Percentiles rank a stretch among this genome's conserved stretches.
Evolutionary conservation across 2,329 filamentous ascomycete species (phyloP).

Genomic region (Fusarium begoniae): DNA sequence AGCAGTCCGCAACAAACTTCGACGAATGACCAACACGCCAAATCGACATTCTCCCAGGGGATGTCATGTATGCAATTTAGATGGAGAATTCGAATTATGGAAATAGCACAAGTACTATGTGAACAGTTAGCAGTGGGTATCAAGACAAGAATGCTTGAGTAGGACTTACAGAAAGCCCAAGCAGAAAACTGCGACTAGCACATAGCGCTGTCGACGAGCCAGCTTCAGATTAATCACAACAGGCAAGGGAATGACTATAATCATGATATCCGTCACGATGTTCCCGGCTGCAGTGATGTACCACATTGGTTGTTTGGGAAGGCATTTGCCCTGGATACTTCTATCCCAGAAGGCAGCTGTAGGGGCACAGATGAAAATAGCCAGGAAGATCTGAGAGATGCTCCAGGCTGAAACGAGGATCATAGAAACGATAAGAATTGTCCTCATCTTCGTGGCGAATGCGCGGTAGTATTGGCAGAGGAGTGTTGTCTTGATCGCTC

Average conservation of each 20-base stretch:
- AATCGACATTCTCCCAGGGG: neutral
- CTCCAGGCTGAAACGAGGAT: neutral
- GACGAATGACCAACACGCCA: neutral
- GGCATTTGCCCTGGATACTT: rapidly evolving
- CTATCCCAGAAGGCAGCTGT: neutral
- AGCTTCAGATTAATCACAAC: rapidly evolving
- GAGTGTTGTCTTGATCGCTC: neutral
- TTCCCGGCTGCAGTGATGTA: neutral
- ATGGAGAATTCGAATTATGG: neutral
- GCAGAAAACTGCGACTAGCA: neutral
- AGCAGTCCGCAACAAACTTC: neutral
- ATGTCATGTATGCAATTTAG: neutral
- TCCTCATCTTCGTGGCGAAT: neutral
- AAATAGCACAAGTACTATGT: neutral
- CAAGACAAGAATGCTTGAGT: too few species aligned
- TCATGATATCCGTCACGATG: neutral
- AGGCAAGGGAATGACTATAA: neutral
- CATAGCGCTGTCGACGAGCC: neutral
- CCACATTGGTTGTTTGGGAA: neutral
- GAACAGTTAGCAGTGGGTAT: rapidly evolving
- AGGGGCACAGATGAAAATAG: neutral
- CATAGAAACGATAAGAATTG: rapidly evolving
- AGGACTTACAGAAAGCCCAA: neutral
- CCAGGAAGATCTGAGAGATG: neutral
- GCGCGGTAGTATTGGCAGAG: neutral